Evolutionary conservation across 148 eudicot species (phyloP).

Genomic region (Nyssa sinensis): DNA sequence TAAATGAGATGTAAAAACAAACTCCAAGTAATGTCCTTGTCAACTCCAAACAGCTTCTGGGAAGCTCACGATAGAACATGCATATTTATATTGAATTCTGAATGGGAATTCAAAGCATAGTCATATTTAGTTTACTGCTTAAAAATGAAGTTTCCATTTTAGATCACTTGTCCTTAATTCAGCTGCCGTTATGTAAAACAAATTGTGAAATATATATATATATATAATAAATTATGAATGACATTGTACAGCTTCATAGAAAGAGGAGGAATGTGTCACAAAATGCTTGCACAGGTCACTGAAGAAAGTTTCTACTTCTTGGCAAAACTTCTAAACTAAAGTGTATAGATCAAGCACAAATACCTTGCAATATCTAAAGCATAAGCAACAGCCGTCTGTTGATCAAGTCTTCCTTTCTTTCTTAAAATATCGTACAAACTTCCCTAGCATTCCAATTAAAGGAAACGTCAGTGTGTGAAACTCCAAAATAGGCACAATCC

Average conservation of each 20-base stretch:
- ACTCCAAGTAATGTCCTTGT: neutral
- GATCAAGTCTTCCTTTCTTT: conserved; percentile 41
- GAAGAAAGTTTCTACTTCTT: neutral
- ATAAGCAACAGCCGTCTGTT: conserved; percentile 37
- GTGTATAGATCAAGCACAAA: neutral
- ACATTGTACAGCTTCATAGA: neutral
- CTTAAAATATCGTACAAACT: conserved; percentile 39
- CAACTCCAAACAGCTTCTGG: neutral
- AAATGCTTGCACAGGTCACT: neutral
- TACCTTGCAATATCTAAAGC: conserved; percentile 49
- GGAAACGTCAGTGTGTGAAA: conserved; percentile 10
- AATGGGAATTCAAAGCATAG: neutral
- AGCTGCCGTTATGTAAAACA: neutral
- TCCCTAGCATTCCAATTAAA: conserved; percentile 25
- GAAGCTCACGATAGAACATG: neutral
- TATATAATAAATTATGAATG: too few relatives aligned
- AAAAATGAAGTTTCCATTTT: neutral
- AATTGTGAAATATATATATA: too few relatives aligned
- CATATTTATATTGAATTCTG: neutral
- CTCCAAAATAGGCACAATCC: neutral
- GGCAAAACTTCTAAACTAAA: too few relatives aligned
- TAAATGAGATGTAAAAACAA: neutral
- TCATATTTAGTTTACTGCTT: neutral
- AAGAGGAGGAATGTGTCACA: neutral
- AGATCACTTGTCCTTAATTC: neutral